phyloP scores from a whole-genome alignment of 176 grass and related monocot species.

The Lolium rigidum region DNA sequence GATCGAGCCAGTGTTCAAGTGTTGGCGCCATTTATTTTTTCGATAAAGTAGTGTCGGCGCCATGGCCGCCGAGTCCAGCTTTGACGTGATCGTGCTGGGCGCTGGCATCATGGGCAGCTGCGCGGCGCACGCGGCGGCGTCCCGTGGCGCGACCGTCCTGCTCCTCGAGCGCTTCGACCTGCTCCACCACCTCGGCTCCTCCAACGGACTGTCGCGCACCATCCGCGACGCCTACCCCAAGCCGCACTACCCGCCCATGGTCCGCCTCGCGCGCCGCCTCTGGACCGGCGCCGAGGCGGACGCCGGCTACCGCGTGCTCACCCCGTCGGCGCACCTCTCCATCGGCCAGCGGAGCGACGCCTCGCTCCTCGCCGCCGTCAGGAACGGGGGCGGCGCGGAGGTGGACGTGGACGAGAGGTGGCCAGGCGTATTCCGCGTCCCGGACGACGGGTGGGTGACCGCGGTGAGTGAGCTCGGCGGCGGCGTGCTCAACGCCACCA shows the following conservation, averaged over 20 bases:
- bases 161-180: conserved; percentile 18
- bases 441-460: not conserved
- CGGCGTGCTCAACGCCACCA: not conserved
- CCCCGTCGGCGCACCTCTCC: not conserved
- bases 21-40: not conserved
- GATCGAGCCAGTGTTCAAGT: not conserved
- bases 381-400: not conserved
- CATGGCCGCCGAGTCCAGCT: not conserved
- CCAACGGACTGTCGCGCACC: not conserved
- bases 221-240: conserved; percentile 4
- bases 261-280: not conserved
- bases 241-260: conserved; percentile 4
- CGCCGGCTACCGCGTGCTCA: conserved; percentile 10
- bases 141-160: conserved; percentile 33
- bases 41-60: not conserved
- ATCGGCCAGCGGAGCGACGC: not conserved
- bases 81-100: conserved; percentile 78
- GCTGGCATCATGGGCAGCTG: conserved; percentile 96
- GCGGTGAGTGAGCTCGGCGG: not conserved
- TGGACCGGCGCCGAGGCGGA: not conserved
- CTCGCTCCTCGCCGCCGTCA: not conserved
- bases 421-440: not conserved
- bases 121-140: conserved; percentile 70
- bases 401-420: not conserved
- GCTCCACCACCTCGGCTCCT: conserved; percentile 10